Evolutionary conservation across 176 grass and related monocot species (phyloP).

Genomic region (Carex littledalei): DNA sequence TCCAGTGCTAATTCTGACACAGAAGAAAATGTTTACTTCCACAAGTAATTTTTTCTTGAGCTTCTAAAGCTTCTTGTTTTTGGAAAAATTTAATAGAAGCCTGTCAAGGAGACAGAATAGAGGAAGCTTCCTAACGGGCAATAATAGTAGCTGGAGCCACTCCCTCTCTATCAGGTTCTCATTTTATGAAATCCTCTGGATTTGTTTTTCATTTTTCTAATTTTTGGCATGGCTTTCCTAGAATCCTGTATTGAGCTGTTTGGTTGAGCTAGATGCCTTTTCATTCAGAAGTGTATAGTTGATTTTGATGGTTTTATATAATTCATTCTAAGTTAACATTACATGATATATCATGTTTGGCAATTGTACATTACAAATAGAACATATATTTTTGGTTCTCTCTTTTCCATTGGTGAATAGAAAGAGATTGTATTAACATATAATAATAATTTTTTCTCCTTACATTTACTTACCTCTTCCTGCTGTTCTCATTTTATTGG

Average conservation of each 20-base stretch:
- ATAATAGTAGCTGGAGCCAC: constrained; percentile 75
- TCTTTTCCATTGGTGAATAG: background rate
- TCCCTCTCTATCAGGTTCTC: constrained; percentile 88
- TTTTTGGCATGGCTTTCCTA: background rate
- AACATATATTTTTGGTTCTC: background rate
- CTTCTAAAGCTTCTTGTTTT: background rate
- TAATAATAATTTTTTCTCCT: background rate
- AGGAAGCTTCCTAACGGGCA: constrained; percentile 43
- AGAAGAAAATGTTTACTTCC: background rate
- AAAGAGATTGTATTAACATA: background rate
- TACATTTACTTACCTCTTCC: background rate
- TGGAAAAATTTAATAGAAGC: constrained; percentile 24
- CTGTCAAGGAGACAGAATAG: constrained; percentile 29
- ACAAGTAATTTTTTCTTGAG: no score
- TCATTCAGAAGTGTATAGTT: background rate
- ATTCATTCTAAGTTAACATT: background rate
- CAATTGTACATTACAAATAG: background rate
- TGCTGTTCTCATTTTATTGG: background rate
- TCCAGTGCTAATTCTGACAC: background rate
- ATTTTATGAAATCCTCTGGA: background rate
- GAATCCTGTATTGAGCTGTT: background rate
- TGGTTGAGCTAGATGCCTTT: background rate
- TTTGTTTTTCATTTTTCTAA: background rate
- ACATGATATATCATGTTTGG: background rate
- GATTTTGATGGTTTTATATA: background rate